These are phyloP conservation scores for Talaromyces atroroseus DNA, from an alignment of 2,329 filamentous ascomycete species.

Conservation along the genomic window DNA sequence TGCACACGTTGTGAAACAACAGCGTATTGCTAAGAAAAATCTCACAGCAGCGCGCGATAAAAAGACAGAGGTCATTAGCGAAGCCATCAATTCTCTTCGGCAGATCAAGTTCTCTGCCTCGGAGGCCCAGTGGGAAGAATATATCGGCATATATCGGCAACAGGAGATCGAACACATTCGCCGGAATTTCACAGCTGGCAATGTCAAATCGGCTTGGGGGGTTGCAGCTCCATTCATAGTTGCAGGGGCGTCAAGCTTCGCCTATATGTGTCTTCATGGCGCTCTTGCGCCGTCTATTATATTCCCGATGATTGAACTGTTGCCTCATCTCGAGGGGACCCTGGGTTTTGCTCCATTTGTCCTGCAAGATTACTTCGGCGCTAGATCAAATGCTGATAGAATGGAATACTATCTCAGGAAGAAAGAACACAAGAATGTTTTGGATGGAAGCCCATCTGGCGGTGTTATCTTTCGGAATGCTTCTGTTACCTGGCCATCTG, in stretches of 20 bases:
- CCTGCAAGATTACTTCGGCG: conserved; percentile 2
- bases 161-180: background rate
- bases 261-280: background rate
- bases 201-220: background rate
- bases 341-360: background rate
- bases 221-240: background rate
- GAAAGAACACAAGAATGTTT: background rate
- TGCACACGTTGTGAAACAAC: background rate
- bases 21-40: conserved; percentile 50
- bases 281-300: background rate
- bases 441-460: background rate
- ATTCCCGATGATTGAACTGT: conserved; percentile 3
- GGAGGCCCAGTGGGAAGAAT: conserved; percentile 69
- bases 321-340: conserved; percentile 1
- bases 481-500: conserved; percentile 5
- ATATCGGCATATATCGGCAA: conserved; percentile 59
- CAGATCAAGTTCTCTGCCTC: conserved; percentile 80
- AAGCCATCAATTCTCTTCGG: conserved; percentile 70
- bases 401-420: conserved; percentile 1
- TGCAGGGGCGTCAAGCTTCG: background rate
- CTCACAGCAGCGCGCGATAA: conserved; percentile 71
- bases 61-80: conserved; percentile 69
- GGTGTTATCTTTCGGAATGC: background rate
- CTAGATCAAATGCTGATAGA: background rate
- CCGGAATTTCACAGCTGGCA: background rate